Evolutionary conservation across 2,329 filamentous ascomycete genomes (phyloP).

Genomic region (Microdochium paspali): DNA sequence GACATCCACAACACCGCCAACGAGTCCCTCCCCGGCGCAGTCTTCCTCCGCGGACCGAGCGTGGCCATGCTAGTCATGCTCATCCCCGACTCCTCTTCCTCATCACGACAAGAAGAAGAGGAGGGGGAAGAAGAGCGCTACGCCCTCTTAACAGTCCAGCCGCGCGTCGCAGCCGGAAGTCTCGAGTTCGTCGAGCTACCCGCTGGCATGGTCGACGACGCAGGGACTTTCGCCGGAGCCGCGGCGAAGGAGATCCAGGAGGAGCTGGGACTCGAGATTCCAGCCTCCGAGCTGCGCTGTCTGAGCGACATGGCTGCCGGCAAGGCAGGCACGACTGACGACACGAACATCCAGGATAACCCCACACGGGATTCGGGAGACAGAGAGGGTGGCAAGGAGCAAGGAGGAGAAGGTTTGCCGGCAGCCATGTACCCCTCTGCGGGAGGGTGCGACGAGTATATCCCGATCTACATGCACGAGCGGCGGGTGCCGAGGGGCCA

Average conservation of each 20-base stretch:
- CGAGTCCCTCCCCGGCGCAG: conserved; percentile 40
- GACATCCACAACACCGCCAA: conserved; percentile 34
- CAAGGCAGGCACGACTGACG: background rate
- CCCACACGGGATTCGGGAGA: conserved; percentile 6
- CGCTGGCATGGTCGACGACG: conserved; percentile 47
- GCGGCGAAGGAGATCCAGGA: conserved; percentile 53
- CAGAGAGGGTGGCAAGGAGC: conserved; percentile 15
- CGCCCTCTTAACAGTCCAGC: conserved; percentile 50
- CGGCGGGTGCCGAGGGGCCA: conserved; percentile 36
- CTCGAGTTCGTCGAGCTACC: conserved; percentile 47
- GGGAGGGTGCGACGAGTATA: conserved; percentile 51
- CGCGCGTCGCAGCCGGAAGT: conserved; percentile 45
- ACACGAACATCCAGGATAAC: background rate
- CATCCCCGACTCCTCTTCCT: conserved; percentile 39
- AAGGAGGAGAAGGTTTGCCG: conserved; percentile 25
- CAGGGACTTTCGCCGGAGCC: conserved; percentile 43
- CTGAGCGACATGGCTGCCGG: conserved; percentile 39
- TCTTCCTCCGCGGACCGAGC: conserved; percentile 50
- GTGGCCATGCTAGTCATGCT: conserved; percentile 52
- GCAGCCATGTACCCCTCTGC: conserved; percentile 46
- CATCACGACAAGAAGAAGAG: background rate
- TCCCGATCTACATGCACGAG: conserved; percentile 50
- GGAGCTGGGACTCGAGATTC: conserved; percentile 46
- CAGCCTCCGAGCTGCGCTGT: conserved; percentile 33
- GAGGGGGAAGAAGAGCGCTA: conserved; percentile 33